phyloP scores from a whole-genome alignment of 177 flowering plant genomes.

The Telopea speciosissima region DNA sequence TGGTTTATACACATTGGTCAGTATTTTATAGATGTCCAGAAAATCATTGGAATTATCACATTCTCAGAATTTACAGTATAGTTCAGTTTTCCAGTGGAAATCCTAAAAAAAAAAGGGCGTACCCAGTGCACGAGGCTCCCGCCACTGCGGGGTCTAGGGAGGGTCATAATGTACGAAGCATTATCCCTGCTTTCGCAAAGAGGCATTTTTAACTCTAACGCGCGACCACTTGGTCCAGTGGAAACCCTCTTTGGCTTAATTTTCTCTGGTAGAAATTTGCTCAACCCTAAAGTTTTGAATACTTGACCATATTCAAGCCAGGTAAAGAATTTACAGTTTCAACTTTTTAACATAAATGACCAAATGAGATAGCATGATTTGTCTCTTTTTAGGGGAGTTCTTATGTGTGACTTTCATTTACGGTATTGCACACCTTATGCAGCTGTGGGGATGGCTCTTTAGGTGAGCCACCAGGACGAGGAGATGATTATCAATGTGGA shows the following conservation, averaged over 20 bases:
- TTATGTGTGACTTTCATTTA: neutral
- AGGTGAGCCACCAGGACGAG: constrained; percentile 74
- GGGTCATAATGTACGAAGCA: too few species aligned
- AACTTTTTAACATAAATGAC: too few species aligned
- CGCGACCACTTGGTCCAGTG: too few species aligned
- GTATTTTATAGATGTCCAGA: neutral
- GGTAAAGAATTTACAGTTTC: too few species aligned
- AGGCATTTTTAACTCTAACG: too few species aligned
- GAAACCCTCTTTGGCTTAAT: neutral
- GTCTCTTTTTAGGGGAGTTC: neutral
- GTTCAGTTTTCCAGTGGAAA: neutral
- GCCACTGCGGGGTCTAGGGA: too few species aligned
- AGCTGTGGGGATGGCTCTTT: constrained; percentile 92
- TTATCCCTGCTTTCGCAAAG: too few species aligned
- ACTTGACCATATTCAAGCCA: too few species aligned
- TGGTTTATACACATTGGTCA: neutral
- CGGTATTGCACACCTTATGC: constrained; percentile 13
- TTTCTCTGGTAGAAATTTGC: neutral
- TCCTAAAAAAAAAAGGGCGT: too few species aligned
- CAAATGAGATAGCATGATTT: too few species aligned
- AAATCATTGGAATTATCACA: neutral
- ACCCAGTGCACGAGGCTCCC: too few species aligned
- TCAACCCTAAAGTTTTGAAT: neutral
- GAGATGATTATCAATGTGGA: constrained; percentile 86
- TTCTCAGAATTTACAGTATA: neutral